A percentile compares a stretch with the other conserved stretches of the same genome.
Conservation (phyloP, 805 yeast species). For the Cyberlindnera misumaiensis region DNA sequence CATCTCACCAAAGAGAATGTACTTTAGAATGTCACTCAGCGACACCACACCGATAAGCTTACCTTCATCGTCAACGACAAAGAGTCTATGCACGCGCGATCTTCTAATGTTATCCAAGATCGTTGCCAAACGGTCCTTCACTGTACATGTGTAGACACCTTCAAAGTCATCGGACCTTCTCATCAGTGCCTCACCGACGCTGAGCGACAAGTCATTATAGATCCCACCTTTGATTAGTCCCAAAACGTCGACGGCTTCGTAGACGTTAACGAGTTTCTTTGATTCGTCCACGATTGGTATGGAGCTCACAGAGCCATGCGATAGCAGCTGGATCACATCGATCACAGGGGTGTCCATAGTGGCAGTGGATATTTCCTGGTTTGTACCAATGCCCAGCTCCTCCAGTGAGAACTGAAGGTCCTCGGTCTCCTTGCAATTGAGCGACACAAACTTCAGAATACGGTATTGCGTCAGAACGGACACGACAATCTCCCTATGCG, state of each 20-base stretch:
- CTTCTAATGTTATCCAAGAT: constrained; percentile 90
- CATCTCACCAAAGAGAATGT: constrained; percentile 60
- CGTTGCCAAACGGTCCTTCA: constrained; percentile 77
- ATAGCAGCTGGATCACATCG: constrained; percentile 80
- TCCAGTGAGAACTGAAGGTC: constrained; percentile 70
- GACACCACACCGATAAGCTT: constrained; percentile 78
- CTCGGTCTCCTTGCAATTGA: constrained; percentile 92
- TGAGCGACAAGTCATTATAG: constrained; percentile 80
- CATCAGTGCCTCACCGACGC: constrained; percentile 94
- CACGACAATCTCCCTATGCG: constrained; percentile 90
- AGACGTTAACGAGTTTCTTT: constrained; percentile 70
- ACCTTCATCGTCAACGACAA: constrained; percentile 84
- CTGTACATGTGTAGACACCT: constrained; percentile 94
- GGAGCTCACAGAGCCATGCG: constrained; percentile 78
- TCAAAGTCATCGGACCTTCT: constrained; percentile 93
- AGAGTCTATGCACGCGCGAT: constrained; percentile 83
- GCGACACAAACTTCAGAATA: constrained; percentile 88
- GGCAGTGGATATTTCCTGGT: constrained; percentile 59
- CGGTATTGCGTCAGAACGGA: constrained; percentile 94
- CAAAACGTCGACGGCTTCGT: constrained; percentile 92
- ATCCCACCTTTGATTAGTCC: constrained; percentile 91
- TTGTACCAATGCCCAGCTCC: constrained; percentile 61
- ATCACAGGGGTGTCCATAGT: constrained; percentile 88
- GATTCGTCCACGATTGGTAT: constrained; percentile 86
- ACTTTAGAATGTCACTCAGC: constrained; percentile 81